Evolutionary conservation across 352 stramenopile genomes (phyloP), one percentile per base, ranked within the genome.

Genomic region (Globisporangium iwayamae): DNA sequence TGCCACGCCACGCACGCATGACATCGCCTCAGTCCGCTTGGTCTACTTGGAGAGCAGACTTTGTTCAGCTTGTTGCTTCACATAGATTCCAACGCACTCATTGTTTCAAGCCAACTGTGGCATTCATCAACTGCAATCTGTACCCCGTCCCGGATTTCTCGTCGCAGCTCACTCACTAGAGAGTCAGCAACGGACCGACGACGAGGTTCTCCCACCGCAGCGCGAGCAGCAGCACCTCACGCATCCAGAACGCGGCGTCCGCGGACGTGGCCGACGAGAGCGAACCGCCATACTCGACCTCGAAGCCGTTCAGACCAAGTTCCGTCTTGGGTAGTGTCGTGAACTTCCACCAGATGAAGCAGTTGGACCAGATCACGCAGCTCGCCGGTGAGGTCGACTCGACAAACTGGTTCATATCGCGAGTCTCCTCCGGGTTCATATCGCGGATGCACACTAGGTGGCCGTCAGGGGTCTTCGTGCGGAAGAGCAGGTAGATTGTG

Each of bases 401-500:
- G 22, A 70, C 65, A 16, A 58, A 52, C 62, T 68, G 34, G 62
- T 72, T 66, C 47, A 79, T 62, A 43, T 81, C 70, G 25, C 45
- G 56, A 36, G 59, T 86, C 9, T 67, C 76, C 14, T 78, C 67
- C 0, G 78, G 71, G 52, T 87, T 77, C 70, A 89, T 80, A 48
- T 86, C 80, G 22, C 80, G 80, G 46, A 91, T 83, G 60, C 78
- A 91, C 48, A 91, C 78, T 36, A 86, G 60, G 60, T 87, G 83
- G 48, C 82, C 82, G 57, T 89, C 74, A 0, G 76, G 69, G 9
- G 76, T 91, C 72, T 89, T 74, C 30, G 78, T 87, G 54, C 82
- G 82, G 64, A 91, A 89, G 14, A 87, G 69, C 56, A 91, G 43
- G 66, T 89, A 91, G 60, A 89, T 85, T 7, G 82, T 89, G 67